Evolutionary conservation across 2,329 filamentous ascomycete genomes (phyloP), one percentile per base, ranked within the genome.

Genomic region (Hypomyces perniciosus): DNA sequence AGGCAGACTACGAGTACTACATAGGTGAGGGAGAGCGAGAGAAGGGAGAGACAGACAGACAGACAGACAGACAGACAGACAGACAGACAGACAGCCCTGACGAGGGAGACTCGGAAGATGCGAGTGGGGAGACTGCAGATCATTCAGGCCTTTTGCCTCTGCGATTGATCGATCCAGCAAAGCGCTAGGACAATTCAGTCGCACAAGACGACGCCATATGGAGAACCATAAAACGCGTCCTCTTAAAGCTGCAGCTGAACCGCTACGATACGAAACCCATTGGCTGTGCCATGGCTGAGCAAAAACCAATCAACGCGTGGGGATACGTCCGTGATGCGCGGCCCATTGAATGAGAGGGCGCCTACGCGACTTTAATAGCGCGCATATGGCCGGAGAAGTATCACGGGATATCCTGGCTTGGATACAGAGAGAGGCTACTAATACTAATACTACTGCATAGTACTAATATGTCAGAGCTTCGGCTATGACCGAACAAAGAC

Each of bases 1-100:
- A 44, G 48, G 48, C 41, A 50, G 41, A 45, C 31, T 34, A 42
- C 28, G 34, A 45, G 48, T 50, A 50, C 48, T 50, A 50, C 20
- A 50, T 50, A 50, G 44, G 44, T 42, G 44, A 20, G 27, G 34
- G 33, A 29, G 38, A 27, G 4, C 7, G 20, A n/a, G 10, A 27
- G 44, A 47, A 27, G 44, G 43, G 49, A 43, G 49, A 46, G 20
- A 34, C 38, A 44, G 47, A 49, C 33, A n/a, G 41, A 33, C 31
- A 50, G 29, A 13, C 31, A 39, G 41, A 35, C 31, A 27, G 8
- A 33, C 26, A 50, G 48, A 38, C 48, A 30, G 6, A 12, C 9
- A 37, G n/a, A n/a, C n/a, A n/a, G n/a, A n/a, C n/a, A n/a, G 20
- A 20, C 20, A 20, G 20, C 20, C n/a, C n/a, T n/a, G n/a, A n/a